phyloP scores from a whole-genome alignment of 768 basidiomycete species.

The Amanita rimosa region DNA sequence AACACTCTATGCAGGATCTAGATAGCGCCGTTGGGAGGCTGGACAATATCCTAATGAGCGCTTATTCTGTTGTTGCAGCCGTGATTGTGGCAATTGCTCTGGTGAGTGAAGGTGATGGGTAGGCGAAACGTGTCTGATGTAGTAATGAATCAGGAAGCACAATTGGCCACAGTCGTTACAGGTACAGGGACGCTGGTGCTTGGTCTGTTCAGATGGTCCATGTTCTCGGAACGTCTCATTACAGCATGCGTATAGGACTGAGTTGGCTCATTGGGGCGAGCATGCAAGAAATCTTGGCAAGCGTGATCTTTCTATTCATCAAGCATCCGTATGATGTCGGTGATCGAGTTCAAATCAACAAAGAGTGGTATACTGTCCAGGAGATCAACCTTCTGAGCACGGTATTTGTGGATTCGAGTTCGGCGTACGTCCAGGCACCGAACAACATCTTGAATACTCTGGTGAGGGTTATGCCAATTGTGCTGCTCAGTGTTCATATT shows the following conservation, averaged over 20 bases:
- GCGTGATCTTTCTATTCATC: constrained; percentile 87
- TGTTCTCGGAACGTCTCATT: constrained; percentile 1
- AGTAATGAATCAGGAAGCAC: constrained; percentile 43
- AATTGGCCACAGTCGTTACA: constrained; percentile 63
- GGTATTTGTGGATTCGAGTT: constrained; percentile 51
- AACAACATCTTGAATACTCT: constrained; percentile 48
- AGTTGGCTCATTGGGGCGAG: constrained; percentile 83
- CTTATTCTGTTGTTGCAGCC: constrained; percentile 60
- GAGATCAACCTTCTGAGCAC: constrained; percentile 81
- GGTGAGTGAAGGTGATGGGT: constrained; percentile 27
- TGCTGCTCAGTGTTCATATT: neutral
- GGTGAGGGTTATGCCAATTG: constrained; percentile 20
- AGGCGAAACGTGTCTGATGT: neutral
- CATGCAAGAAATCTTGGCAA: constrained; percentile 69
- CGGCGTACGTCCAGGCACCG: constrained; percentile 59
- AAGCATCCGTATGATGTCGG: constrained; percentile 81
- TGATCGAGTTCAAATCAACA: constrained; percentile 49
- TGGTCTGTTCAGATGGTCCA: constrained; percentile 18
- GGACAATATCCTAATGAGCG: constrained; percentile 77
- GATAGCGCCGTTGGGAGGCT: constrained; percentile 83
- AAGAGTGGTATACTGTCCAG: constrained; percentile 63
- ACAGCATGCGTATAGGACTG: constrained; percentile 31
- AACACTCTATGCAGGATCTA: constrained; percentile 80
- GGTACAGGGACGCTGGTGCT: constrained; percentile 56
- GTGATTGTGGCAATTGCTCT: constrained; percentile 81